These are phyloP conservation scores for Mortierella antarctica DNA, from an alignment of 192 early-diverging fungal species.

Conservation along the genomic window DNA sequence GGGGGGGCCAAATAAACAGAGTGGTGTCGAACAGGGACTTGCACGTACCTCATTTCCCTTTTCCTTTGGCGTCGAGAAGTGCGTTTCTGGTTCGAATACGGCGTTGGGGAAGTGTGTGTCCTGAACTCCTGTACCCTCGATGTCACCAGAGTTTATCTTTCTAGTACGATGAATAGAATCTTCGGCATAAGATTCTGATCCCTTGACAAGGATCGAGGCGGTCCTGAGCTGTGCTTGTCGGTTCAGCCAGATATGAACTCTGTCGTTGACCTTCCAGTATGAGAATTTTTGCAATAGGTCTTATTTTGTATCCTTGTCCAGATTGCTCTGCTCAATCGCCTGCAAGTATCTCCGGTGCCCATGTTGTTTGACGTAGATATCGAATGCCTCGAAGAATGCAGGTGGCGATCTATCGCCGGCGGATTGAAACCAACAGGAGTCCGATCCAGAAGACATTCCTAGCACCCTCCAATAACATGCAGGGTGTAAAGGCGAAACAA, in stretches of 20 bases:
- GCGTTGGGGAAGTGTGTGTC: too few relatives aligned
- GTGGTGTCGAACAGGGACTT: slow-evolving; percentile 1
- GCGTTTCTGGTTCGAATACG: too few relatives aligned
- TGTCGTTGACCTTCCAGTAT: slow-evolving; percentile 23
- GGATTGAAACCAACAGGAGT: slow-evolving; percentile 20
- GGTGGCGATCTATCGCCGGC: slow-evolving; percentile 24
- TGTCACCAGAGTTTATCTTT: slow-evolving; percentile 22
- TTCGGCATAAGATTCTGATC: slow-evolving; percentile 30
- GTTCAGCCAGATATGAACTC: slow-evolving; percentile 33
- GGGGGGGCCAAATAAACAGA: too few relatives aligned
- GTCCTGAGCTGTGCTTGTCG: slow-evolving; percentile 34
- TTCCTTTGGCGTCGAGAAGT: too few relatives aligned
- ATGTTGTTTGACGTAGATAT: slow-evolving; percentile 31
- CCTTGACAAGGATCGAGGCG: slow-evolving; percentile 23
- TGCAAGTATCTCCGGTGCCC: slow-evolving; percentile 25
- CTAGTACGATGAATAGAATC: slow-evolving; percentile 21
- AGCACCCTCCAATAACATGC: too few relatives aligned
- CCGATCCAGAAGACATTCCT: too few relatives aligned
- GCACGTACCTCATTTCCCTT: slow-evolving; percentile 7
- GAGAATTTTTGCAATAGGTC: slow-evolving; percentile 16
- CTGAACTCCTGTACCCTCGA: too few relatives aligned
- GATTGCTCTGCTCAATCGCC: slow-evolving; percentile 8
- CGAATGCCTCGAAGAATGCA: slow-evolving; percentile 30
- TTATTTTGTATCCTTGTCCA: slow-evolving; percentile 19
- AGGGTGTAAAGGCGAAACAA: too few relatives aligned